Percentiles rank a stretch among this genome's conserved stretches.
These are phyloP conservation scores for Cadophora sp. DNA, from an alignment of 2,329 filamentous ascomycete species.

Conservation along the genomic window DNA sequence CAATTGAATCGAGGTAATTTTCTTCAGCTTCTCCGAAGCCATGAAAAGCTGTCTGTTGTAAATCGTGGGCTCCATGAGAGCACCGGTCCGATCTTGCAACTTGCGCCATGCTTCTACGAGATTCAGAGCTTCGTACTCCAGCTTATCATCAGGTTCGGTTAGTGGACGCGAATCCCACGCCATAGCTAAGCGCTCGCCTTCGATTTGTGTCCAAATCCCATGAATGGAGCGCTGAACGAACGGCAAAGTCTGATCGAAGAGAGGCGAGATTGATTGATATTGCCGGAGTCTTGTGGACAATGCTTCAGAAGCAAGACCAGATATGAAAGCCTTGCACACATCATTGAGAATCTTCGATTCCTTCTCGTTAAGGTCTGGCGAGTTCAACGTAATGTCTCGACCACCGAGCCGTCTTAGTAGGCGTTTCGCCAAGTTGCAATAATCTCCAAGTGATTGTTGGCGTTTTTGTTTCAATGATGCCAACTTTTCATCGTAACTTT, in stretches of 20 bases:
- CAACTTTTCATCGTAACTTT: constrained; percentile 26
- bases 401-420: constrained; percentile 40
- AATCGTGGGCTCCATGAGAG: constrained; percentile 51
- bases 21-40: constrained; percentile 56
- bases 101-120: constrained; percentile 54
- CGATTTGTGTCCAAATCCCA: constrained; percentile 60
- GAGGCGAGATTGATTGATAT: constrained; percentile 54
- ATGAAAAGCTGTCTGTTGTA: constrained; percentile 61
- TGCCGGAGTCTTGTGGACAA: constrained; percentile 53
- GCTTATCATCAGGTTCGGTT: constrained; percentile 45
- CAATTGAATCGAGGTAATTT: constrained; percentile 59
- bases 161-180: constrained; percentile 50
- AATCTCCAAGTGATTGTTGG: constrained; percentile 41
- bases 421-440: constrained; percentile 42
- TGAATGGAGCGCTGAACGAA: constrained; percentile 53
- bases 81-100: constrained; percentile 44
- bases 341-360: constrained; percentile 58
- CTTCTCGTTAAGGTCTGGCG: constrained; percentile 34
- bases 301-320: constrained; percentile 56
- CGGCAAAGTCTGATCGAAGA: constrained; percentile 41
- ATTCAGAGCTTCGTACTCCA: constrained; percentile 47
- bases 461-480: constrained; percentile 40
- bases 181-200: constrained; percentile 61
- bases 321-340: constrained; percentile 60
- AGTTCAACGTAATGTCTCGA: constrained; percentile 37